Base-by-base conservation (phyloP, 1,284 basidiomycete species). In the Tilletia horrida region DNA sequence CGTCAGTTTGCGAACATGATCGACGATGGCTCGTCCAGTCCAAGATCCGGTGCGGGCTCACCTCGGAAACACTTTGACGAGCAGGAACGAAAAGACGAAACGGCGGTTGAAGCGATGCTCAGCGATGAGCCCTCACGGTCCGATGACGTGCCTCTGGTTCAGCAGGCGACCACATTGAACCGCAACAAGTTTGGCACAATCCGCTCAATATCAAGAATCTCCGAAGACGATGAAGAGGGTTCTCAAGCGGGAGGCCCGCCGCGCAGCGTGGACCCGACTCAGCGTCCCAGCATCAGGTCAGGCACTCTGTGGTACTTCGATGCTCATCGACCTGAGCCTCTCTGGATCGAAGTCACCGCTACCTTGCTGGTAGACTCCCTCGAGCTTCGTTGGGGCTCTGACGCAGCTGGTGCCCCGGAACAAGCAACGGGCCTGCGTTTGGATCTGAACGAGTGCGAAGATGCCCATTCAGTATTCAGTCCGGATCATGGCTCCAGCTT, bases 391-490 rank as follows among this genome's bases (percentile, higher is more conserved):
- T 62, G 40, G 40, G 21, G 16, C n/a, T 45, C 61, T 21, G 42
- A 1, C 8, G n/a, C 13, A 25, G 40, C 18, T n/a, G 31, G 11
- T 21, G 23, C 42, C 11, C 21, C 42, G 4, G 42, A 59, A 29
- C 14, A 18, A 4, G 13, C 27, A 3, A 25, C 29, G 3, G 55
- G 55, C 13, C 29, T 59, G 9, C 55, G 55, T 16, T 64, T 79
- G 18, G 76, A 79, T 47, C 68, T 79, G 14, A 52, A 66, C 16
- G 72, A 71, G 18, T 79, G 77, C 63, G 66, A 74, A 27, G 76
- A 79, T 50, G 76, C 77, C 3, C 76, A 76, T 65, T 76, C 76
- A 9, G 73, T 79, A 1, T 73, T 76, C 4, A 69, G 73, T 47
- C 71, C 76, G 1, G 71, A 76, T 21, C 76, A 78, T 61, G 70